phyloP scores from a whole-genome alignment of 2,329 filamentous ascomycete species.

The Fusarium sp. region DNA sequence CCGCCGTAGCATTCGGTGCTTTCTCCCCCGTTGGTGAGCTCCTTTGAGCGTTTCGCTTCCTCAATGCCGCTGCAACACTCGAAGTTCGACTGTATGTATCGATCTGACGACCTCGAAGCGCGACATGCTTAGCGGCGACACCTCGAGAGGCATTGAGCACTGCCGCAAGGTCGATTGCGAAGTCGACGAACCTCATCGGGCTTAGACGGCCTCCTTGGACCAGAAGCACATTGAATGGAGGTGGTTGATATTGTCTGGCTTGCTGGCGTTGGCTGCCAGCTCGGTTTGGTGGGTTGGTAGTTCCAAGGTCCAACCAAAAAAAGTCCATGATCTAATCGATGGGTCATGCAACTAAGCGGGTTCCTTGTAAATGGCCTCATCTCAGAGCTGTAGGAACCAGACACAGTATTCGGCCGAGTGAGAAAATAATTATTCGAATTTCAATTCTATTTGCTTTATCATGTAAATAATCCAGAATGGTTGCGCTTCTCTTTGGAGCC shows the following conservation, averaged over 20 bases:
- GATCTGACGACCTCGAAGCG: constrained; percentile 64
- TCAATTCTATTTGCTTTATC: neutral
- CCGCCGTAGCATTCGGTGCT: neutral
- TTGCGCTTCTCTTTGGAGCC: neutral
- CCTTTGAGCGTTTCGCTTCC: constrained; percentile 34
- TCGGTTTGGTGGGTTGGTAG: constrained; percentile 19
- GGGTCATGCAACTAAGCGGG: constrained; percentile 47
- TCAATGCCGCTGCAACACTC: constrained; percentile 52
- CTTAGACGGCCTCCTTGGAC: constrained; percentile 35
- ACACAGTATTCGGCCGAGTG: no score
- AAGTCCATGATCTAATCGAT: constrained; percentile 41
- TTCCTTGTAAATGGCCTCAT: neutral
- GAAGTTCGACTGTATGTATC: constrained; percentile 60
- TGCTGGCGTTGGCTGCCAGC: constrained; percentile 35
- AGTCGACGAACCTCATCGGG: constrained; percentile 70
- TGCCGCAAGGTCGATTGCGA: constrained; percentile 73
- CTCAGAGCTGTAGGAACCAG: neutral
- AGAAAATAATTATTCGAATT: neutral
- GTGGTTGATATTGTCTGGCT: constrained; percentile 4
- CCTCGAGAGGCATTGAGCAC: constrained; percentile 75
- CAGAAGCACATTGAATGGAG: constrained; percentile 37
- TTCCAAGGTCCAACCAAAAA: constrained; percentile 25
- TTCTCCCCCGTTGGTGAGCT: neutral
- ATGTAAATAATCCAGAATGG: neutral
- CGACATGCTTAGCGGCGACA: constrained; percentile 70